These are phyloP conservation scores for Emergomyces pasteurianus DNA, from an alignment of 2,329 filamentous ascomycete genomes.

Conservation along the genomic window DNA sequence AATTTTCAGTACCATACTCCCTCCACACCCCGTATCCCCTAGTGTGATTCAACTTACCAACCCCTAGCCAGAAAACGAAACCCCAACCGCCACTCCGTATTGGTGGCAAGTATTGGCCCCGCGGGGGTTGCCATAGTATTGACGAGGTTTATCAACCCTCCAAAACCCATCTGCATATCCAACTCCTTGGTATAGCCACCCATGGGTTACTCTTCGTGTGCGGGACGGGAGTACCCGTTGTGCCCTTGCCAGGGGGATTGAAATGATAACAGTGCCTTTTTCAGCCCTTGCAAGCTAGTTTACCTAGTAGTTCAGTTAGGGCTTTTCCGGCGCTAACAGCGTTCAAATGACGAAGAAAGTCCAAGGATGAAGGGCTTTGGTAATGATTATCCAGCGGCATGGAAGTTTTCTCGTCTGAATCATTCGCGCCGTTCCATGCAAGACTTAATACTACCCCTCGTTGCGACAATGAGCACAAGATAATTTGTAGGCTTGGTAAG, in stretches of 20 bases:
- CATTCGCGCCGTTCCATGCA: neutral
- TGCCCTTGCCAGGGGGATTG: neutral
- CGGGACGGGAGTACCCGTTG: neutral
- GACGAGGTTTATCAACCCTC: neutral
- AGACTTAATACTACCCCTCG: neutral
- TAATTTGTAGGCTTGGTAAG: neutral
- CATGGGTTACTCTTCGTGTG: neutral
- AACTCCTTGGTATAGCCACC: neutral
- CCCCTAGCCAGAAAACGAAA: neutral
- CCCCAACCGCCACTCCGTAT: neutral
- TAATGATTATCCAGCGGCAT: neutral
- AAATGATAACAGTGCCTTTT: too few relatives aligned
- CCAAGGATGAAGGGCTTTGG: neutral
- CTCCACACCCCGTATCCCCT: neutral
- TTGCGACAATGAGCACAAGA: neutral
- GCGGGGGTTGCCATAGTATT: neutral
- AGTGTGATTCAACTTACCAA: neutral
- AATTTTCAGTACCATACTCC: too few relatives aligned
- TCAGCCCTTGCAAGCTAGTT: neutral
- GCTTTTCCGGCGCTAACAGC: neutral
- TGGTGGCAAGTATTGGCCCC: neutral
- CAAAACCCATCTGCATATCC: neutral
- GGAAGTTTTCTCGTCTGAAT: neutral
- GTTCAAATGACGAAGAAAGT: neutral
- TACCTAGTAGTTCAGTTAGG: too few relatives aligned